These are phyloP conservation scores for Coemansia sp. DNA, from an alignment of 192 early-diverging fungal species.

Conservation along the genomic window DNA sequence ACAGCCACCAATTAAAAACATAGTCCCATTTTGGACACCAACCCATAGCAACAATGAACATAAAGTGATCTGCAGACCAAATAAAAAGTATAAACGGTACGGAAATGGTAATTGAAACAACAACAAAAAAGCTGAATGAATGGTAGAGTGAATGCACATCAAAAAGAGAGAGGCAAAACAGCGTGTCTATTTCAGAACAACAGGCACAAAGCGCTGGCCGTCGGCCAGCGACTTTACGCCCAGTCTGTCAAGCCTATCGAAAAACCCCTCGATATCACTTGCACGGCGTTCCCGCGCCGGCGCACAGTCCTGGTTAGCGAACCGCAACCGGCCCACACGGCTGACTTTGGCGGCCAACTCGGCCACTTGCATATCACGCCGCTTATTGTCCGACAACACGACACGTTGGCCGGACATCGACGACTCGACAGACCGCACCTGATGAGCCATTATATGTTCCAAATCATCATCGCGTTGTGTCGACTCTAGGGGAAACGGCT, in stretches of 20 bases:
- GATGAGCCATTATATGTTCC: slow-evolving; percentile 24
- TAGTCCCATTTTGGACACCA: not conserved
- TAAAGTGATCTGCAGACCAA: not conserved
- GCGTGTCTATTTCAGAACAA: slow-evolving; percentile 7
- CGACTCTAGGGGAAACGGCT: not conserved
- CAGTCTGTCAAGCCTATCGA: slow-evolving; percentile 28
- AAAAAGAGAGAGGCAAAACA: not conserved
- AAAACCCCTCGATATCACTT: slow-evolving; percentile 38
- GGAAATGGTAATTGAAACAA: not conserved
- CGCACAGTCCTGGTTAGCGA: slow-evolving; percentile 41
- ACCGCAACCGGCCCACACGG: slow-evolving; percentile 46
- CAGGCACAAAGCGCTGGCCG: slow-evolving; percentile 27
- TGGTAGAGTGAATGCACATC: slow-evolving; percentile 6
- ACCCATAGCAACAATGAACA: not conserved
- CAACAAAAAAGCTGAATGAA: slow-evolving; percentile 13
- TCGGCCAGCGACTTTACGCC: slow-evolving; percentile 27
- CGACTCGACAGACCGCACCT: slow-evolving; percentile 10
- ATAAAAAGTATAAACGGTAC: no score
- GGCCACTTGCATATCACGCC: slow-evolving; percentile 42
- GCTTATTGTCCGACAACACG: slow-evolving; percentile 26
- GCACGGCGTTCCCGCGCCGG: slow-evolving; percentile 17
- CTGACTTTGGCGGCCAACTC: slow-evolving; percentile 27
- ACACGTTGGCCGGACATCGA: slow-evolving; percentile 38
- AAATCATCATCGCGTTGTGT: slow-evolving; percentile 9
- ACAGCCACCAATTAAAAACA: not conserved